phyloP scores from a whole-genome alignment of 495 filamentous ascomycete species.

The Aspergillus coremiiformis region DNA sequence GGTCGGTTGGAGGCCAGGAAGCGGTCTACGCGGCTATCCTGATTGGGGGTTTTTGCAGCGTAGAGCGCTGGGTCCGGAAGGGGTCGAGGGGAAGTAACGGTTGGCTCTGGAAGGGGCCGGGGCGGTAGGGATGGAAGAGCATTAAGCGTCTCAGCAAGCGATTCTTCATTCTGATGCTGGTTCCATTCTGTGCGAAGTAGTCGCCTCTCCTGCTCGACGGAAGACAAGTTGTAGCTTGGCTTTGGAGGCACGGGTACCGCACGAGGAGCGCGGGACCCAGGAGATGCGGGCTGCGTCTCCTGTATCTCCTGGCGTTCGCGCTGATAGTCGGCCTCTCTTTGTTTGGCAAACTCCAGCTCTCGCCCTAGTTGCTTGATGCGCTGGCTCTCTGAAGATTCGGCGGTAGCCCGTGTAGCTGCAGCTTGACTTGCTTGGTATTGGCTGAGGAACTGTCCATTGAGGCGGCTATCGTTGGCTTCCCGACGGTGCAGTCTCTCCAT shows the following conservation, averaged over 20 bases:
- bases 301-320: slow-evolving; percentile 59
- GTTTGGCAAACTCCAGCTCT: slow-evolving; percentile 76
- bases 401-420: slow-evolving; percentile 3
- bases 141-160: slow-evolving; percentile 16
- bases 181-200: slow-evolving; percentile 65
- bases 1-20: slow-evolving; percentile 48
- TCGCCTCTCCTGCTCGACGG: slow-evolving; percentile 66
- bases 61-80: slow-evolving; percentile 44
- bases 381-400: slow-evolving; percentile 45
- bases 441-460: slow-evolving; percentile 78
- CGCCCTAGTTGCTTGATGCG: slow-evolving; percentile 77
- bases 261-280: slow-evolving; percentile 31
- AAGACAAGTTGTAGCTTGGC: slow-evolving; percentile 58
- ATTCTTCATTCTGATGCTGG: slow-evolving; percentile 43
- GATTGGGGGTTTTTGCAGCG: slow-evolving; percentile 25
- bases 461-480: slow-evolving; percentile 52
- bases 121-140: slow-evolving; percentile 13
- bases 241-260: slow-evolving; percentile 44
- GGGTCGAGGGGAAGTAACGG: slow-evolving; percentile 31
- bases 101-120: slow-evolving; percentile 29
- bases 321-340: slow-evolving; percentile 80
- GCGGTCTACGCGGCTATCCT: slow-evolving; percentile 35
- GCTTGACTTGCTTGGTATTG: slow-evolving; percentile 63
- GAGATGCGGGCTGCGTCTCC: slow-evolving; percentile 29
- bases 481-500: slow-evolving; percentile 57